Evolutionary conservation across 2,329 filamentous ascomycete genomes (phyloP).

Genomic region (Colletotrichum cuscutae): DNA sequence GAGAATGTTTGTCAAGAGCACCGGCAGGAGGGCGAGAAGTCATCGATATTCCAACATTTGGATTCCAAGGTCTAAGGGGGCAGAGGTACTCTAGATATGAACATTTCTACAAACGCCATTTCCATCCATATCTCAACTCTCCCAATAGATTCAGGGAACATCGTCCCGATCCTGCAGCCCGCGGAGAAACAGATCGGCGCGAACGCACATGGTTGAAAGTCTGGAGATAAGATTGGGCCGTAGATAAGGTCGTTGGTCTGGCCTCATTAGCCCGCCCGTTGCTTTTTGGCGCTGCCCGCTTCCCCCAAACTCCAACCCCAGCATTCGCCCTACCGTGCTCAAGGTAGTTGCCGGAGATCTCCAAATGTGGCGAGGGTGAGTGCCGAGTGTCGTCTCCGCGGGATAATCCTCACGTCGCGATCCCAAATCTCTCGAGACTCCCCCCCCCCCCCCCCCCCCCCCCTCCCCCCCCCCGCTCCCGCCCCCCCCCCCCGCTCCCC

Average conservation of each 20-base stretch:
- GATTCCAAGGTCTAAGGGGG: not conserved
- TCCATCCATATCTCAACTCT: not conserved
- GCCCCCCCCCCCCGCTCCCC: too few species aligned
- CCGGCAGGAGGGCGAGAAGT: not conserved
- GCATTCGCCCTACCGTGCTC: not conserved
- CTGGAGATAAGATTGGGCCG: not conserved
- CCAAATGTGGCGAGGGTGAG: not conserved
- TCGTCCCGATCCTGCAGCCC: not conserved
- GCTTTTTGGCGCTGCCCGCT: not conserved
- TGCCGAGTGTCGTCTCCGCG: not conserved
- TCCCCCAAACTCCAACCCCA: not conserved
- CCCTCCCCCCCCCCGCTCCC: too few species aligned
- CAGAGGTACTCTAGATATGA: not conserved
- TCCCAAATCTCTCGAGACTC: not conserved
- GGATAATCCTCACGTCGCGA: not conserved
- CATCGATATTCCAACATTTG: not conserved
- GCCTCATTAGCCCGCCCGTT: not conserved
- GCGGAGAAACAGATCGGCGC: conserved; percentile 8
- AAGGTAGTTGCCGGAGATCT: not conserved
- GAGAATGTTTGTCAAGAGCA: not conserved
- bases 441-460: too few species aligned
- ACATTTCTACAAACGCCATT: not conserved
- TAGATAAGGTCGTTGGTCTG: conserved; percentile 1
- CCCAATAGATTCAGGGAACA: not conserved
- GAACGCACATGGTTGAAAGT: not conserved